Percentiles rank a stretch among this genome's conserved stretches.
phyloP scores from a whole-genome alignment of 768 basidiomycete species.

The Fibroporia radiculosa region DNA sequence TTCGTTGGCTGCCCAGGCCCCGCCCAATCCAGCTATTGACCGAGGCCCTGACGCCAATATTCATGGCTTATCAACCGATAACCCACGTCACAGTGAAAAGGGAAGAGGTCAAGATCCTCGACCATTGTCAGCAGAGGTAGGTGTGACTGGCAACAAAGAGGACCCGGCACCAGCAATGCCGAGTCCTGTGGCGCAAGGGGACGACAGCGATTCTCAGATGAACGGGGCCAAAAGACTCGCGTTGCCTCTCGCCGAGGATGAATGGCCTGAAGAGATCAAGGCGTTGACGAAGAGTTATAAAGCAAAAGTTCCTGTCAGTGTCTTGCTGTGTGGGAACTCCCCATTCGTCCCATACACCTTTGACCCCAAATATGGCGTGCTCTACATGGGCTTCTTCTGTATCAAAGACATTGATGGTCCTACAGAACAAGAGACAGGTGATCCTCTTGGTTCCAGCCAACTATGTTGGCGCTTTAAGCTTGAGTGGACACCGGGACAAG shows the following conservation, averaged over 20 bases:
- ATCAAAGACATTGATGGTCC: neutral
- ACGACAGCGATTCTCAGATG: too few species aligned
- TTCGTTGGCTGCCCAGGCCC: too few species aligned
- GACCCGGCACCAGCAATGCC: too few species aligned
- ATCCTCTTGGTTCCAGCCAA: neutral
- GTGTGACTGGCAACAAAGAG: too few species aligned
- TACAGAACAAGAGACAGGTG: neutral
- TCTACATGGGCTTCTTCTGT: slow-evolving; percentile 12
- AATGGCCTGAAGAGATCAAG: neutral
- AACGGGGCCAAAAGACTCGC: too few species aligned
- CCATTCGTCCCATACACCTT: slow-evolving; percentile 8
- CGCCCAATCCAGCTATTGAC: too few species aligned
- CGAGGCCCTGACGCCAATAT: too few species aligned
- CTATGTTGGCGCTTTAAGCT: neutral
- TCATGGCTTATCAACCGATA: too few species aligned
- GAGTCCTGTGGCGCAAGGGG: too few species aligned
- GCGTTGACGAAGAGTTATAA: slow-evolving; percentile 1
- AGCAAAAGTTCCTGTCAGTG: slow-evolving; percentile 6
- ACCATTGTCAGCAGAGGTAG: too few species aligned
- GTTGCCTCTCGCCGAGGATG: neutral
- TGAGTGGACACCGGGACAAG: slow-evolving; percentile 2
- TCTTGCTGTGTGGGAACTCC: slow-evolving; percentile 8
- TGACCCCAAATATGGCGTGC: slow-evolving; percentile 2
- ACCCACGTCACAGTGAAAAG: too few species aligned
- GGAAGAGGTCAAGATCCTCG: too few species aligned